A percentile compares a stretch with the other conserved stretches of the same genome.
Conservation (phyloP, 2,329 filamentous ascomycete genomes). For the Whalleya microplaca region DNA sequence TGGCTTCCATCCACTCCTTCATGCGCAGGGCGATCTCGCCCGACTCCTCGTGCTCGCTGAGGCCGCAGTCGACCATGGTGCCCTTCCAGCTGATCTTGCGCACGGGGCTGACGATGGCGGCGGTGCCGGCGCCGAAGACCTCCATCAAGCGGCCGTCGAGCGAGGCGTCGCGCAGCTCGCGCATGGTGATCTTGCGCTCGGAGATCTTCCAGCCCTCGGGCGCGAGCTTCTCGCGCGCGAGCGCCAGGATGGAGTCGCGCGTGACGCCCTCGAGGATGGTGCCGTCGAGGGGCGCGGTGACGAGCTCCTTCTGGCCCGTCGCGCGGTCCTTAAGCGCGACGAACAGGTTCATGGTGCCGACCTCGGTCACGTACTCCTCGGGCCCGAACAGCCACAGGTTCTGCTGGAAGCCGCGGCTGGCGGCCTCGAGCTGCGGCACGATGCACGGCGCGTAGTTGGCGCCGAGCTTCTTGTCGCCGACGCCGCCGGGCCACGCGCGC, state of each 20-base stretch:
- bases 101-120: constrained; percentile 90
- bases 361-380: constrained; percentile 94
- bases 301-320: constrained; percentile 86
- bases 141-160: constrained; percentile 86
- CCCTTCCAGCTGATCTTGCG: constrained; percentile 89
- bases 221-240: constrained; percentile 80
- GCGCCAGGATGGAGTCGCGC: constrained; percentile 83
- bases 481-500: constrained; percentile 95
- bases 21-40: constrained; percentile 83
- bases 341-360: constrained; percentile 99
- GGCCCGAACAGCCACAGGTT: constrained; percentile 98
- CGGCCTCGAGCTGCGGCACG: constrained; percentile 91
- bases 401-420: constrained; percentile 91
- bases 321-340: constrained; percentile 81
- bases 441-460: constrained; percentile 99
- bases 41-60: constrained; percentile 81
- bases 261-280: constrained; percentile 97
- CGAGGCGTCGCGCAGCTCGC: constrained; percentile 78
- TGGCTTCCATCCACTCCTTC: constrained; percentile 95
- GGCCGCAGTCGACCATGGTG: constrained; percentile 77
- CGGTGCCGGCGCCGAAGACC: constrained; percentile 92
- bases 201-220: constrained; percentile 86
- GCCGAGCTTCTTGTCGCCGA: constrained; percentile 97
- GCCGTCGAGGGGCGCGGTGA: constrained; percentile 95
- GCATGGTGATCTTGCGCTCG: constrained; percentile 93